phyloP scores from a whole-genome alignment of 2,329 filamentous ascomycete species.

The Epichloe uncinata region DNA sequence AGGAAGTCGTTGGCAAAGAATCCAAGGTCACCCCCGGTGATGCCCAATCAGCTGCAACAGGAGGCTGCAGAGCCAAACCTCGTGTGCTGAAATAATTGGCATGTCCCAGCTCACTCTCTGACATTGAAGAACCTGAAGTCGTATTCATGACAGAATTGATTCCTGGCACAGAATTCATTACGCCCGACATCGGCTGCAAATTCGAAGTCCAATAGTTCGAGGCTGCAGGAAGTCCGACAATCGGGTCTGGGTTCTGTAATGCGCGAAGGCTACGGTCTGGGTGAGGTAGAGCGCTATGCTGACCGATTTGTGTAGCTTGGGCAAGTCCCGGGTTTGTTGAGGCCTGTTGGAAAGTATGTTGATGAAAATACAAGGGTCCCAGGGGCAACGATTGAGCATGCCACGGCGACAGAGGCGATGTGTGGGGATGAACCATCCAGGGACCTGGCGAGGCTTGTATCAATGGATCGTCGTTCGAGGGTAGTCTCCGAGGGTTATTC shows the following conservation, averaged over 20 bases:
- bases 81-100: neutral
- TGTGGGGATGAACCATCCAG: constrained; percentile 14
- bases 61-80: constrained; percentile 1
- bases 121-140: neutral
- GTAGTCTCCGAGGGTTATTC: constrained; percentile 11
- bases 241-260: neutral
- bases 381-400: constrained; percentile 7
- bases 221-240: neutral
- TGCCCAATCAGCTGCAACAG: constrained; percentile 2
- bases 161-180: neutral
- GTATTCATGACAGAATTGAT: neutral
- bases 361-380: neutral
- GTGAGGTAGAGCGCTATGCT: constrained; percentile 4
- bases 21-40: constrained; percentile 10
- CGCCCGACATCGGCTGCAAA: neutral
- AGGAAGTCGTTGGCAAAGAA: constrained; percentile 9
- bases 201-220: neutral
- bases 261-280: constrained; percentile 2
- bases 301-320: constrained; percentile 1
- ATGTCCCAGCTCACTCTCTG: neutral
- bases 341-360: neutral
- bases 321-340: neutral
- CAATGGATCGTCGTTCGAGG: constrained; percentile 16
- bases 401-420: constrained; percentile 12
- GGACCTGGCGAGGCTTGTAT: constrained; percentile 12